Base-by-base conservation (phyloP, 2,329 filamentous ascomycete species). In the Epichloe sibirici region DNA sequence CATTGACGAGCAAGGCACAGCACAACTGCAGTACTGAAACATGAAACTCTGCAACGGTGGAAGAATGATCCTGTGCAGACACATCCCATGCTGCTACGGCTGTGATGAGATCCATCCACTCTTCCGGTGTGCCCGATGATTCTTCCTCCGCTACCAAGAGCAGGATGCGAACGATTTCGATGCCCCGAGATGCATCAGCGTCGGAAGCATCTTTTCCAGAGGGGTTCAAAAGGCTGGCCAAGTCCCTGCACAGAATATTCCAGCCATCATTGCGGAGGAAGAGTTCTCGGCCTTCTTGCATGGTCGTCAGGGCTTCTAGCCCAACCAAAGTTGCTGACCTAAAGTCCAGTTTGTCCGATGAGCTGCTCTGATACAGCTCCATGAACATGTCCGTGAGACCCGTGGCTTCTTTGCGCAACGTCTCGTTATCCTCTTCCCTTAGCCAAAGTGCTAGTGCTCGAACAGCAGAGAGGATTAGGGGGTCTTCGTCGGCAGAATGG, bases 401-500 rank as follows among this genome's bases (percentile, higher is more conserved):
- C 0, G 74, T 72, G 11, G 74, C 76, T 59, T 83, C 77, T 48
- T 70, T 74, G 11, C 81, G 69, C 40, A 86, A 61, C 7, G 69
- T 65, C 13, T 81, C 76, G 42, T 80, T 81, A 42, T 86, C 82
- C 53, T 87, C 83, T 56, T 87, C 83, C 7, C 79, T 72, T n/a
- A 86, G 68, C 84, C 84, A 87, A 17, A 86, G 72, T 1, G 81
- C 75, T 34, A 86, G 61, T 0, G 77, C 69, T 45, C 79, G 69
- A 23, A 85, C 65, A 0, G 78, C 75, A 3, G 82, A 76, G 2
- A 83, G 71, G 2, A 83, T 70, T 7, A 86, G n/a, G 69, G 1
- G 75, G 58, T 87, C 83, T 6, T 74, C 68, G 2, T 71, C 69
- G 3, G 69, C 69, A 34, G 70, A 67, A 55, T 73, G 68, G 9